Evolutionary conservation across 495 filamentous ascomycete species (phyloP).

Genomic region (Penicillium steckii): DNA sequence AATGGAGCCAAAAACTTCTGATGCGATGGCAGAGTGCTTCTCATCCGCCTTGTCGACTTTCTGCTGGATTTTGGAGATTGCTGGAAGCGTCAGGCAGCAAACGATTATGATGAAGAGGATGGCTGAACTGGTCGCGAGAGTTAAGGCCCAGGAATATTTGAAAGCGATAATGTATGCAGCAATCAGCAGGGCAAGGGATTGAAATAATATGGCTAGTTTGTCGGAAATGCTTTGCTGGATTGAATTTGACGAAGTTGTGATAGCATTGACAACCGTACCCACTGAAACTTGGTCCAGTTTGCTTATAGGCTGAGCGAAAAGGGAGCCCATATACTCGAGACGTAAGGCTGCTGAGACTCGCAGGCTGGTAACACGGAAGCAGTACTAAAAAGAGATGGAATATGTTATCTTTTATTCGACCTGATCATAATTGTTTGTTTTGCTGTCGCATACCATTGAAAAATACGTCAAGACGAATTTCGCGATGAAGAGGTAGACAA

Average conservation of each 20-base stretch:
- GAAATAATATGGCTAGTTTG: conserved; percentile 49
- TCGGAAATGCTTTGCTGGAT: conserved; percentile 68
- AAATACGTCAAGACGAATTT: conserved; percentile 34
- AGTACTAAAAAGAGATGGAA: conserved; percentile 35
- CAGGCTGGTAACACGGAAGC: conserved; percentile 50
- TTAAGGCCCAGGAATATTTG: conserved; percentile 46
- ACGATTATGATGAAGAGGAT: conserved; percentile 40
- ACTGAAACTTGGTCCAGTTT: conserved; percentile 32
- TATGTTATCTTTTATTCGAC: not conserved
- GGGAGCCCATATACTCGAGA: conserved; percentile 30
- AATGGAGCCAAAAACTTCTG: conserved; percentile 48
- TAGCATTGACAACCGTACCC: conserved; percentile 50
- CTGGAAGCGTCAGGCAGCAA: conserved; percentile 19
- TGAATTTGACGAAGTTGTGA: conserved; percentile 62
- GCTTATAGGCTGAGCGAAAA: conserved; percentile 34
- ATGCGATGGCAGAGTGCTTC: conserved; percentile 43
- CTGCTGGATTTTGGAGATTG: conserved; percentile 43
- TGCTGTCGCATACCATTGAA: conserved; percentile 22
- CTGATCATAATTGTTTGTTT: not conserved
- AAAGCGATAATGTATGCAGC: conserved; percentile 53
- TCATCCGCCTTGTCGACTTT: conserved; percentile 27
- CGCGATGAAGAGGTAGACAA: conserved; percentile 42
- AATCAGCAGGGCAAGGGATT: conserved; percentile 48
- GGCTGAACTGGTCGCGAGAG: conserved; percentile 41
- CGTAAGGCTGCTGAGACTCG: conserved; percentile 29